A percentile compares a stretch with the other conserved stretches of the same genome.
Conservation (phyloP, 352 stramenopile species). For the Globisporangium carolinianum region DNA sequence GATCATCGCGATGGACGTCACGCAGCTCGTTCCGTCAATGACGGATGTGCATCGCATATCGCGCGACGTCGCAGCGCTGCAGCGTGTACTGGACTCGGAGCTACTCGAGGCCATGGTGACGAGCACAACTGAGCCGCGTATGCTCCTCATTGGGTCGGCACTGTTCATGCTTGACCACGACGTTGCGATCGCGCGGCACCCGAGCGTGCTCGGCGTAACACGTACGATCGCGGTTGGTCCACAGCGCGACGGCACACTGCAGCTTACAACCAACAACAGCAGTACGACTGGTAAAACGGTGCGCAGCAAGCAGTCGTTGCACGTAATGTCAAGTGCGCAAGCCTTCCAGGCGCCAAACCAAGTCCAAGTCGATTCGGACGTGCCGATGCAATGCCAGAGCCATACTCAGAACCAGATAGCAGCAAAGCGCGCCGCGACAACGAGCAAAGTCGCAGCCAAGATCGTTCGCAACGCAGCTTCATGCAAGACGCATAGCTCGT, state of each 20-base stretch:
- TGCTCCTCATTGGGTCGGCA: not conserved
- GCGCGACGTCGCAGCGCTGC: not conserved
- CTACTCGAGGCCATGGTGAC: not conserved
- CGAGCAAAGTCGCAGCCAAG: not conserved
- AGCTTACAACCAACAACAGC: constrained; percentile 5
- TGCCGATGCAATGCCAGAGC: not conserved
- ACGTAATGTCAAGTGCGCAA: constrained; percentile 4
- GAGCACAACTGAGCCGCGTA: not conserved
- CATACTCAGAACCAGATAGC: not conserved
- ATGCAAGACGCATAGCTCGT: too few species aligned
- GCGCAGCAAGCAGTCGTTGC: constrained; percentile 7
- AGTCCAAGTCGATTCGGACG: not conserved
- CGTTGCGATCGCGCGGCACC: too few species aligned
- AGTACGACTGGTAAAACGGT: constrained; percentile 1
- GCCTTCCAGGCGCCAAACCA: constrained; percentile 1
- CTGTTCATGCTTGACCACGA: not conserved
- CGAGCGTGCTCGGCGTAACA: not conserved
- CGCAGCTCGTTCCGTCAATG: constrained; percentile 5
- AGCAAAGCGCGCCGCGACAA: not conserved
- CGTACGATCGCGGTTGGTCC: not conserved
- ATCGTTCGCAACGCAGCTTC: too few species aligned
- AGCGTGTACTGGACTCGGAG: not conserved
- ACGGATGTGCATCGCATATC: not conserved
- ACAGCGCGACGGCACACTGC: not conserved
- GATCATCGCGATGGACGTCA: constrained; percentile 17